These are phyloP conservation scores for Irpex sp. DNA, from an alignment of 1,284 basidiomycete genomes.

Conservation along the genomic window DNA sequence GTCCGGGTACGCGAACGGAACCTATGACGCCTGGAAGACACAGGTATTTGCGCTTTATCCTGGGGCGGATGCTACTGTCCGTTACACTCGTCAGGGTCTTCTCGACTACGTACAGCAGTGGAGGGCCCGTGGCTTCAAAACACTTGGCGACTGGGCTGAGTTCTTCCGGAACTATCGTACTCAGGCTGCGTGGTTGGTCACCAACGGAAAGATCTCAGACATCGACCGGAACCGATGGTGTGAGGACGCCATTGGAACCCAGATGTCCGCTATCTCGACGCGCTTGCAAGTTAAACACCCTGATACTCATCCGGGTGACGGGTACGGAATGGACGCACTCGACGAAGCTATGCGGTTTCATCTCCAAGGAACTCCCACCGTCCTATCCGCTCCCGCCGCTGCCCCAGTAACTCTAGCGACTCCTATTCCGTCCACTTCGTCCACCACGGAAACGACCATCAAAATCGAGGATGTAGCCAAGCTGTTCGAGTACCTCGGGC, in stretches of 20 bases:
- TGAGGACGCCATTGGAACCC: constrained; percentile 1
- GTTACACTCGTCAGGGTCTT: constrained; percentile 3
- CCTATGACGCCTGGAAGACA: no score
- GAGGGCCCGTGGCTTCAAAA: constrained; percentile 2
- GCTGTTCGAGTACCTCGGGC: no score
- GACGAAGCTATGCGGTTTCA: no score
- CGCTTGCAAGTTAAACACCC: constrained; percentile 12
- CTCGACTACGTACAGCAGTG: constrained; percentile 1
- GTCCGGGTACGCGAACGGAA: no score
- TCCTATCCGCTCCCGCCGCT: no score
- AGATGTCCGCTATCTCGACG: not conserved
- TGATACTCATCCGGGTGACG: constrained; percentile 12
- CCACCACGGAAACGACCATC: no score
- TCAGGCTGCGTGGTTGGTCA: constrained; percentile 6
- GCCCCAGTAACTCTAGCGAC: no score
- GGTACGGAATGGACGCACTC: no score
- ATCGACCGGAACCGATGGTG: constrained; percentile 7
- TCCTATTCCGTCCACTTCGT: no score
- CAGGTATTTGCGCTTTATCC: constrained; percentile 14
- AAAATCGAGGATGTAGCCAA: no score
- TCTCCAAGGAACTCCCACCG: no score
- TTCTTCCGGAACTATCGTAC: constrained; percentile 11
- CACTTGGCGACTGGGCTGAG: constrained; percentile 1
- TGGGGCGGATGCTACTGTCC: constrained; percentile 5
- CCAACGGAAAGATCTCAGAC: constrained; percentile 3